phyloP scores from a whole-genome alignment of 2,329 filamentous ascomycete genomes.

The Chaetomiaceae sp. region DNA sequence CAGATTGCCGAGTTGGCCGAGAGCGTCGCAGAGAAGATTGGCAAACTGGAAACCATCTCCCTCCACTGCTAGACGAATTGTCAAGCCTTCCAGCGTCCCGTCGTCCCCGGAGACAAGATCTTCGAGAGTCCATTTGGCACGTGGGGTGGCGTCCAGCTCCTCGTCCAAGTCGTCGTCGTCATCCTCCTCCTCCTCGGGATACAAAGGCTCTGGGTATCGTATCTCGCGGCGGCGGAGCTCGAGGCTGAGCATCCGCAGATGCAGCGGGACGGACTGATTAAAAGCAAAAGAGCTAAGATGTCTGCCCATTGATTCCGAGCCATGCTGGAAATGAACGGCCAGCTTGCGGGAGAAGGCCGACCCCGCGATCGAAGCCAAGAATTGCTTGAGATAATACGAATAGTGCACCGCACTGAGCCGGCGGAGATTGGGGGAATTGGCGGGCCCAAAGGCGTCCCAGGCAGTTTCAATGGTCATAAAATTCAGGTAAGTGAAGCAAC shows the following conservation, averaged over 20 bases:
- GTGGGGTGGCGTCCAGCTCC: background rate
- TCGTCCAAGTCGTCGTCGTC: background rate
- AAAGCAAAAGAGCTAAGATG: no score
- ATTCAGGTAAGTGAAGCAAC: no score
- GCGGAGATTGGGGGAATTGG: background rate
- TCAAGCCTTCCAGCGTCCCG: constrained; percentile 2
- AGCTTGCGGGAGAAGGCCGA: background rate
- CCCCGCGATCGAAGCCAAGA: background rate
- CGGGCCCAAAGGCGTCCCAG: background rate
- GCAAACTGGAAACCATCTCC: background rate
- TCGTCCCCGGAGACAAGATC: constrained; percentile 3
- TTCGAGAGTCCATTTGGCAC: background rate
- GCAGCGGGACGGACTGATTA: background rate
- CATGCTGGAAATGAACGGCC: no score
- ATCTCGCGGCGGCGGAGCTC: background rate
- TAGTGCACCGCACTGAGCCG: background rate
- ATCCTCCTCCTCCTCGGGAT: no score
- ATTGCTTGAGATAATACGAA: background rate
- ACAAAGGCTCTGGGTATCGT: no score
- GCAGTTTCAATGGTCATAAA: no score
- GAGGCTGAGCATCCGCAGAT: background rate
- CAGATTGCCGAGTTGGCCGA: background rate
- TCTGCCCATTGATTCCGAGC: no score
- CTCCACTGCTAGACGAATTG: background rate
- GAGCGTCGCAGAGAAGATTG: background rate